phyloP scores from a whole-genome alignment of 2,329 filamentous ascomycete species.

The Aspergillus novofumigatus region DNA sequence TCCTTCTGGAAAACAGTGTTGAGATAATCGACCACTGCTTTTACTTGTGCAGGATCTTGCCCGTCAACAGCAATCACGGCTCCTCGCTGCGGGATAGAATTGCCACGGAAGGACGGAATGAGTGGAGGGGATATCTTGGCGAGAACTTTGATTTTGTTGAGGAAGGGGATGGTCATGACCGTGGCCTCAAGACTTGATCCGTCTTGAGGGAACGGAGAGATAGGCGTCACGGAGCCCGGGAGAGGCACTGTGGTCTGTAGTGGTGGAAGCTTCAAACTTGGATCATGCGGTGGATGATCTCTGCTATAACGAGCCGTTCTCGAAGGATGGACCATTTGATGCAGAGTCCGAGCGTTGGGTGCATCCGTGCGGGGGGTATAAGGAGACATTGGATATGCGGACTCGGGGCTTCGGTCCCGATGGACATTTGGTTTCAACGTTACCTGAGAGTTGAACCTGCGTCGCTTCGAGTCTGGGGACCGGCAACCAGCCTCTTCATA shows the following conservation, averaged over 20 bases:
- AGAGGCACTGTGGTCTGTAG: slow-evolving; percentile 41
- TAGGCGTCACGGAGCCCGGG: slow-evolving; percentile 17
- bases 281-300: slow-evolving; percentile 40
- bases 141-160: slow-evolving; percentile 73
- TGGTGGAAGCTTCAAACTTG: slow-evolving; percentile 51
- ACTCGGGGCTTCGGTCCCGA: slow-evolving; percentile 34
- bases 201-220: slow-evolving; percentile 28
- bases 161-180: slow-evolving; percentile 70
- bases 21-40: slow-evolving; percentile 63
- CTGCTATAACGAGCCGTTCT: slow-evolving; percentile 35
- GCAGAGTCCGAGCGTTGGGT: slow-evolving; percentile 28
- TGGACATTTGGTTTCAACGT: slow-evolving; percentile 37
- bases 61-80: slow-evolving; percentile 82
- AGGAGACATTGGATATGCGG: slow-evolving; percentile 40
- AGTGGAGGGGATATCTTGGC: slow-evolving; percentile 70
- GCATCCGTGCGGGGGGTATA: slow-evolving; percentile 43
- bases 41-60: slow-evolving; percentile 59
- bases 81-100: slow-evolving; percentile 54
- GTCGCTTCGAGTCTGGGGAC: slow-evolving; percentile 58
- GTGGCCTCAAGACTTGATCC: slow-evolving; percentile 59
- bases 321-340: slow-evolving; percentile 55
- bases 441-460: slow-evolving; percentile 52
- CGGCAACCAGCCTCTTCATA: slow-evolving; percentile 37
- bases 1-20: slow-evolving; percentile 50
- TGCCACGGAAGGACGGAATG: slow-evolving; percentile 29